phyloP scores from a whole-genome alignment of 2,329 filamentous ascomycete species.

The Arthroderma uncinatum region DNA sequence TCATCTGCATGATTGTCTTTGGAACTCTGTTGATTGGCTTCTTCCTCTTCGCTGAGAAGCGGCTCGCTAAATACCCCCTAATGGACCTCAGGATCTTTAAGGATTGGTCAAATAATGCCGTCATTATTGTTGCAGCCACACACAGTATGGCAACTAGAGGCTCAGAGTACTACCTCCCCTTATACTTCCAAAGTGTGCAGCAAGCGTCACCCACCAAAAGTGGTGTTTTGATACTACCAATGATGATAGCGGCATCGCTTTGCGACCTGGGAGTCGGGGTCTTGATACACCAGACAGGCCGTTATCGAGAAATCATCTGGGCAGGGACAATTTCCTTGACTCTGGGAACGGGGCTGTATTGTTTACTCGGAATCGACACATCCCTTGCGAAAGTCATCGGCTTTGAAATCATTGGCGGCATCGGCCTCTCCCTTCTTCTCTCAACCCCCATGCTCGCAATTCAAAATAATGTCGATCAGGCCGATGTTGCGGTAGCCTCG shows the following conservation, averaged over 20 bases:
- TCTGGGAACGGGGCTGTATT: conserved; percentile 39
- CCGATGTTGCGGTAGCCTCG: conserved; percentile 42
- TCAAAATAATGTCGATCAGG: conserved; percentile 42
- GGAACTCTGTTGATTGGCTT: conserved; percentile 51
- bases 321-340: conserved; percentile 32
- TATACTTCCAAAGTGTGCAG: conserved; percentile 72
- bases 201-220: conserved; percentile 57
- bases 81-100: conserved; percentile 61
- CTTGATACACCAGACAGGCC: conserved; percentile 61
- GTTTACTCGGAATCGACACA: conserved; percentile 29
- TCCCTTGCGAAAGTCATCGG: conserved; percentile 35
- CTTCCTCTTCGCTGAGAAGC: conserved; percentile 63
- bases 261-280: conserved; percentile 52
- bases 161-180: conserved; percentile 64
- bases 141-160: conserved; percentile 65
- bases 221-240: conserved; percentile 62
- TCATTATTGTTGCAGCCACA: conserved; percentile 55
- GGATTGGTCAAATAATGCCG: conserved; percentile 52
- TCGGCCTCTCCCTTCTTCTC: conserved; percentile 45
- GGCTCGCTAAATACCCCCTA: conserved; percentile 62
- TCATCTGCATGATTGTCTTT: conserved; percentile 67
- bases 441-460: conserved; percentile 46
- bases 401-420: conserved; percentile 41
- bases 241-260: conserved; percentile 52
- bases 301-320: conserved; percentile 46